These are phyloP conservation scores for Schizophyllum commune DNA, from an alignment of 1,284 basidiomycete species.

Conservation along the genomic window DNA sequence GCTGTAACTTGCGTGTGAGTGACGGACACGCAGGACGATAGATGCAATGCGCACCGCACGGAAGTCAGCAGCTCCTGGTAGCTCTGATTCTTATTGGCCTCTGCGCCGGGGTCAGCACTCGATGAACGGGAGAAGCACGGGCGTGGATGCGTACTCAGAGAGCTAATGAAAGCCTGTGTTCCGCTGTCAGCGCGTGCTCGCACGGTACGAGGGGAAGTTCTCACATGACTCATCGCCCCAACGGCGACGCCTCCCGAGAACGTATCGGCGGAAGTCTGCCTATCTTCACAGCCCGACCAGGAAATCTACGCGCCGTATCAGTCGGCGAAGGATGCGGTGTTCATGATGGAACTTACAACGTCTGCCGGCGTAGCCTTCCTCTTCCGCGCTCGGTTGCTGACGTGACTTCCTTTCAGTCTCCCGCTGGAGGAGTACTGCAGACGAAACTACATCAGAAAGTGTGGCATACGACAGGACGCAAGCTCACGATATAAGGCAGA, in stretches of 20 bases:
- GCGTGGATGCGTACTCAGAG: constrained; percentile 35
- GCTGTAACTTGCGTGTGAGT: constrained; percentile 16
- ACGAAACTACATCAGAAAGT: neutral
- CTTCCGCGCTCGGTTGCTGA: constrained; percentile 27
- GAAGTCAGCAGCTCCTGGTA: constrained; percentile 69
- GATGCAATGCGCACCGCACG: constrained; percentile 38
- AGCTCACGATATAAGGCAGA: constrained; percentile 51
- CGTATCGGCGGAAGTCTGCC: constrained; percentile 62
- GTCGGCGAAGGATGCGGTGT: constrained; percentile 10
- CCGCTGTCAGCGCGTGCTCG: neutral
- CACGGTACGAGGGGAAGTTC: constrained; percentile 12
- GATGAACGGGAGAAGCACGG: neutral
- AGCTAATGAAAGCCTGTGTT: constrained; percentile 59
- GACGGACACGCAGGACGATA: neutral
- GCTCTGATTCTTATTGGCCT: constrained; percentile 55
- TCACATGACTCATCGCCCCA: constrained; percentile 69
- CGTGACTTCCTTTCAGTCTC: constrained; percentile 41
- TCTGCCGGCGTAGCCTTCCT: constrained; percentile 36
- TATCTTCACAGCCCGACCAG: constrained; percentile 74
- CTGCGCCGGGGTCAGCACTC: constrained; percentile 21
- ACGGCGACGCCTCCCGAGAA: constrained; percentile 42
- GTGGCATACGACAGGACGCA: neutral
- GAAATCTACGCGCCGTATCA: constrained; percentile 33
- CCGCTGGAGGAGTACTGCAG: constrained; percentile 56
- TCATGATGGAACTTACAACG: constrained; percentile 31